Percentiles rank a stretch among this genome's conserved stretches.
These are phyloP conservation scores for Boletales sp. DNA, from an alignment of 768 basidiomycete genomes.

Conservation along the genomic window DNA sequence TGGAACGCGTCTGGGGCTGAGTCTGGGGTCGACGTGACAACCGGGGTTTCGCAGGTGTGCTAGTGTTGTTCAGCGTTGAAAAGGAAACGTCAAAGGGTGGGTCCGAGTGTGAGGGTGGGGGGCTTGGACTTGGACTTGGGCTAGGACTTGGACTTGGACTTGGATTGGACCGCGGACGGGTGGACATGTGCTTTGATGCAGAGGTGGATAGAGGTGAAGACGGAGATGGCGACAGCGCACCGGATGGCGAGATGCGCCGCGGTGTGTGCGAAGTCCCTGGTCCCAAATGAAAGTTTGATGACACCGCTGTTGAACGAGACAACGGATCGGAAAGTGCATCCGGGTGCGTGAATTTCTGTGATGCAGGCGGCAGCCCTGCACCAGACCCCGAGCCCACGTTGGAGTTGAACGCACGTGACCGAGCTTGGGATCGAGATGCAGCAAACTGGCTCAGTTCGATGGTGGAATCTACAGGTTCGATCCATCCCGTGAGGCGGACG, in stretches of 20 bases:
- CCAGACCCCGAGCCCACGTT: not conserved
- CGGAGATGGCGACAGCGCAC: not conserved
- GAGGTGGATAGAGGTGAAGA: slow-evolving; percentile 1
- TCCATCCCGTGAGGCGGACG: slow-evolving; percentile 53
- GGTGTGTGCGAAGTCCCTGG: not conserved
- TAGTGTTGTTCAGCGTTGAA: slow-evolving; percentile 22
- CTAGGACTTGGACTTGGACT: not conserved
- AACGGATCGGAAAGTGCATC: not conserved
- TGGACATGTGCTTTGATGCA: not conserved
- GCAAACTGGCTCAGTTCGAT: slow-evolving; percentile 51
- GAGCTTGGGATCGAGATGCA: slow-evolving; percentile 27
- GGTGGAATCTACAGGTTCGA: slow-evolving; percentile 50
- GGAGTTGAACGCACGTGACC: not conserved
- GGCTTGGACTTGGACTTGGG: not conserved
- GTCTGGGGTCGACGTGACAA: not conserved
- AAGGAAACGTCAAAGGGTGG: slow-evolving; percentile 22
- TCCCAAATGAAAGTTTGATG: not conserved
- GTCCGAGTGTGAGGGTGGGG: slow-evolving; percentile 12
- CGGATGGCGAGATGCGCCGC: not conserved
- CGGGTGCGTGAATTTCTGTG: not conserved
- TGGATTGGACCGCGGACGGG: not conserved
- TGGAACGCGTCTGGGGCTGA: not conserved
- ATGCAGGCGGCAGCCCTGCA: not conserved
- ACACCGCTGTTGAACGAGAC: not conserved
- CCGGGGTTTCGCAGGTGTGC: slow-evolving; percentile 26